These are phyloP conservation scores for Sporodiniella umbellata DNA, from an alignment of 371 early-diverging fungal species.

Conservation along the genomic window DNA sequence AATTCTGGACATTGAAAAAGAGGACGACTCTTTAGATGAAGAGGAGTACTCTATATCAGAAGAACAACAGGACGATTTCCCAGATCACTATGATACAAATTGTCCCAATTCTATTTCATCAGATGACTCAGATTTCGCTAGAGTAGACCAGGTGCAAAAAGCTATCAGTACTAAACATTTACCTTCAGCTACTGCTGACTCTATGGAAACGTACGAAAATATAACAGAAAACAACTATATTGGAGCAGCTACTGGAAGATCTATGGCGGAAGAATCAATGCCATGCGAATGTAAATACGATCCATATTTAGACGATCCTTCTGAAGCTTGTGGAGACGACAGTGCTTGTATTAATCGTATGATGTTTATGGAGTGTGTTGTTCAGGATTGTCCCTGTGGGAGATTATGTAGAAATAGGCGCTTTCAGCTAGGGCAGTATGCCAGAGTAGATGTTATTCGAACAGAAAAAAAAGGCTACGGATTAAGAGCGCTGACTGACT, in stretches of 20 bases:
- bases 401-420: slow-evolving; percentile 85
- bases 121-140: neutral
- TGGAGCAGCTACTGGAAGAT: slow-evolving; percentile 65
- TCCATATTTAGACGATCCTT: slow-evolving; percentile 36
- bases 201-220: slow-evolving; percentile 49
- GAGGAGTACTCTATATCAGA: neutral
- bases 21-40: neutral
- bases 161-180: slow-evolving; percentile 7
- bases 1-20: slow-evolving; percentile 3
- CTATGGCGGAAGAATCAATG: slow-evolving; percentile 69
- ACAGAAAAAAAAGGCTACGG: slow-evolving; percentile 92
- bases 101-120: neutral
- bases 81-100: neutral
- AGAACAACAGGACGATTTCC: neutral
- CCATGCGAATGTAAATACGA: slow-evolving; percentile 77
- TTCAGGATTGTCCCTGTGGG: slow-evolving; percentile 84
- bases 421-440: slow-evolving; percentile 79
- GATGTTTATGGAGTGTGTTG: slow-evolving; percentile 87
- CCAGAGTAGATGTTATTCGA: slow-evolving; percentile 77
- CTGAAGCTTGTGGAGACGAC: slow-evolving; percentile 79
- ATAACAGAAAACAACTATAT: slow-evolving; percentile 65
- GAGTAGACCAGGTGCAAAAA: neutral
- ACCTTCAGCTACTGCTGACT: slow-evolving; percentile 40
- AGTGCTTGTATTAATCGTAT: slow-evolving; percentile 86
- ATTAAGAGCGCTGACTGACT: slow-evolving; percentile 61